phyloP scores from a whole-genome alignment of 148 eudicot genomes.

The Rhododendron ovatum region DNA sequence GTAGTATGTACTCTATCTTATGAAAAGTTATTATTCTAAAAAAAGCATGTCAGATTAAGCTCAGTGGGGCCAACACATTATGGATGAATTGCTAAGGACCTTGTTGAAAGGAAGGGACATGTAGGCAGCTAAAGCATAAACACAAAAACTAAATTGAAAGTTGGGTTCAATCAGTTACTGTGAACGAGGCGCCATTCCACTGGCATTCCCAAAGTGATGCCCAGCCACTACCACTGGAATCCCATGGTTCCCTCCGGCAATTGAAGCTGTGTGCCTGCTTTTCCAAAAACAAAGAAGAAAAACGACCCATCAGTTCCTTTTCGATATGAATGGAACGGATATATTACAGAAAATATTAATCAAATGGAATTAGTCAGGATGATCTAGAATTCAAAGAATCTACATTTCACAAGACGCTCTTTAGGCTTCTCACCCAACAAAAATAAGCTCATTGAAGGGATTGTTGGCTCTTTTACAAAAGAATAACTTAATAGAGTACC shows the following conservation, averaged over 20 bases:
- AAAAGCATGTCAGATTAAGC: neutral
- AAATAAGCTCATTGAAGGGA: neutral
- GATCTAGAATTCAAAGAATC: neutral
- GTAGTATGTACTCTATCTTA: neutral
- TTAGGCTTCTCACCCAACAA: neutral
- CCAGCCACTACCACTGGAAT: slow-evolving; percentile 90
- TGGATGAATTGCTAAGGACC: neutral
- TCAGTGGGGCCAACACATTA: neutral
- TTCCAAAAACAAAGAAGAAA: neutral
- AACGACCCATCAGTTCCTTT: neutral
- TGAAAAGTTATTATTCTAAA: neutral
- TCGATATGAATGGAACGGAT: neutral
- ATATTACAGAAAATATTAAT: neutral
- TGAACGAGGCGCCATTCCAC: slow-evolving; percentile 99
- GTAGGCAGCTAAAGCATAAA: neutral
- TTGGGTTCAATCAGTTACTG: slow-evolving; percentile 54
- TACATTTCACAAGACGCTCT: neutral
- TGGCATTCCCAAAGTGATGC: slow-evolving; percentile 93
- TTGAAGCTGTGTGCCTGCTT: slow-evolving; percentile 94
- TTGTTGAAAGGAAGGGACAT: neutral
- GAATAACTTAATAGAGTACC: neutral
- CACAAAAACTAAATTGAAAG: slow-evolving; percentile 3
- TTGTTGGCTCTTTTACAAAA: neutral
- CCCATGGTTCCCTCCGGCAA: slow-evolving; percentile 95
- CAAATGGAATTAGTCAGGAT: neutral